These are phyloP conservation scores for Torrubiella hemipterigena DNA, from an alignment of 2,329 filamentous ascomycete species.

Conservation along the genomic window DNA sequence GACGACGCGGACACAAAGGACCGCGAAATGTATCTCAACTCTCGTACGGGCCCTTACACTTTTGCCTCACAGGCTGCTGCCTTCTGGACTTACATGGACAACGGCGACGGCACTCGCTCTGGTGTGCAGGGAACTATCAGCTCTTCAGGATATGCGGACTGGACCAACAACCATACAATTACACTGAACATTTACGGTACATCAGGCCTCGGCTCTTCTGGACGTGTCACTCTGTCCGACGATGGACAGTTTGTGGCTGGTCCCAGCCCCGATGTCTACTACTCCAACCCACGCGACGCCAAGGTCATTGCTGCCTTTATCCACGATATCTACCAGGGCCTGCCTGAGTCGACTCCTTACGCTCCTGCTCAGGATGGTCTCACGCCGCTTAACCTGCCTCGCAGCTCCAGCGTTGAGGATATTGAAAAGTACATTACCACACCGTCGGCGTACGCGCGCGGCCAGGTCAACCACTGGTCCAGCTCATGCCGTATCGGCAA, in stretches of 20 bases:
- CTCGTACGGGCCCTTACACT: constrained; percentile 37
- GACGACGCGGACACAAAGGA: constrained; percentile 27
- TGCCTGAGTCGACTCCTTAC: constrained; percentile 15
- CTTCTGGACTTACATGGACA: constrained; percentile 37
- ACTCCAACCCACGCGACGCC: constrained; percentile 32
- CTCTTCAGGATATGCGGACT: constrained; percentile 29
- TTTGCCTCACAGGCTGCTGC: constrained; percentile 39
- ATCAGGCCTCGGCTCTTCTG: constrained; percentile 36
- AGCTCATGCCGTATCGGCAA: constrained; percentile 36
- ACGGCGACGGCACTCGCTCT: constrained; percentile 25
- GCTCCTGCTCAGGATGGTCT: constrained; percentile 22
- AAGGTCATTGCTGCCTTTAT: constrained; percentile 37
- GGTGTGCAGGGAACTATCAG: constrained; percentile 42
- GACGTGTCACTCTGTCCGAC: constrained; percentile 27
- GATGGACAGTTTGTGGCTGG: constrained; percentile 29
- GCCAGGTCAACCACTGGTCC: constrained; percentile 41
- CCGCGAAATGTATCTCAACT: constrained; percentile 30
- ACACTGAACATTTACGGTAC: constrained; percentile 47
- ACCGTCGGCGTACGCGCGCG: constrained; percentile 31
- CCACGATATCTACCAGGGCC: constrained; percentile 31
- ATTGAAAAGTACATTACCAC: constrained; percentile 38
- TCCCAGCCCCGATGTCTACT: constrained; percentile 30
- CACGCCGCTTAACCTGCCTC: constrained; percentile 34
- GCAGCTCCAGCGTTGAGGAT: constrained; percentile 30
- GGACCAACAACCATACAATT: constrained; percentile 30